phyloP scores from a whole-genome alignment of 2,329 filamentous ascomycete species.

The Ambrosiella beaveri region DNA sequence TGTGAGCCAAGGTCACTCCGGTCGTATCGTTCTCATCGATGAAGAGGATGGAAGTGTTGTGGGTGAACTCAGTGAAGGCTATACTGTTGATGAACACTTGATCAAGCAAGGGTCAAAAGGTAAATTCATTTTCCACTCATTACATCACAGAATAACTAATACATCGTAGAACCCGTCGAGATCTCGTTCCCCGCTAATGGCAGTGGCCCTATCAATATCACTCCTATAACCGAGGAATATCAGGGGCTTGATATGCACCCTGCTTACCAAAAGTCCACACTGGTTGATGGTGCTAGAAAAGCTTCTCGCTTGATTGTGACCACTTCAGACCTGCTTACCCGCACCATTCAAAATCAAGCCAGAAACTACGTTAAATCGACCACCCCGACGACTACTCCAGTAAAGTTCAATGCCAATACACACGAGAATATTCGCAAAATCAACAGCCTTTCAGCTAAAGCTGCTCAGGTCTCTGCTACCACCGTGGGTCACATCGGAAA shows the following conservation, averaged over 20 bases:
- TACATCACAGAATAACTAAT: neutral
- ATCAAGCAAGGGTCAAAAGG: conserved; percentile 83
- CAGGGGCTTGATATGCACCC: conserved; percentile 67
- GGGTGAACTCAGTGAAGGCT: conserved; percentile 72
- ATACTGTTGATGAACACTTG: conserved; percentile 58
- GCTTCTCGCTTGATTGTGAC: conserved; percentile 89
- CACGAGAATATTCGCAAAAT: conserved; percentile 77
- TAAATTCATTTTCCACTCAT: conserved; percentile 20
- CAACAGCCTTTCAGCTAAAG: conserved; percentile 65
- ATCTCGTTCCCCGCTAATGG: conserved; percentile 56
- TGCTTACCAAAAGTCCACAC: conserved; percentile 71
- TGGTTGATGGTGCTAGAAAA: conserved; percentile 73
- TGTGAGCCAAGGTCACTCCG: conserved; percentile 34
- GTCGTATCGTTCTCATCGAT: conserved; percentile 81
- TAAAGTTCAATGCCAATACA: conserved; percentile 74
- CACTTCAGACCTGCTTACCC: conserved; percentile 62
- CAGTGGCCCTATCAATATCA: conserved; percentile 44
- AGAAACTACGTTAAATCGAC: conserved; percentile 66
- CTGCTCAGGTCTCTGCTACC: conserved; percentile 64
- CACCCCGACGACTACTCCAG: conserved; percentile 58
- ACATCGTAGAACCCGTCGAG: conserved; percentile 49
- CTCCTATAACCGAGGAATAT: conserved; percentile 52
- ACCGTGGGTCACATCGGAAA: conserved; percentile 72
- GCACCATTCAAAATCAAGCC: conserved; percentile 59
- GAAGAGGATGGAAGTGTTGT: conserved; percentile 94